Evolutionary conservation across 2,329 filamentous ascomycete species (phyloP).

Genomic region (Xylariomycetidae sp.): DNA sequence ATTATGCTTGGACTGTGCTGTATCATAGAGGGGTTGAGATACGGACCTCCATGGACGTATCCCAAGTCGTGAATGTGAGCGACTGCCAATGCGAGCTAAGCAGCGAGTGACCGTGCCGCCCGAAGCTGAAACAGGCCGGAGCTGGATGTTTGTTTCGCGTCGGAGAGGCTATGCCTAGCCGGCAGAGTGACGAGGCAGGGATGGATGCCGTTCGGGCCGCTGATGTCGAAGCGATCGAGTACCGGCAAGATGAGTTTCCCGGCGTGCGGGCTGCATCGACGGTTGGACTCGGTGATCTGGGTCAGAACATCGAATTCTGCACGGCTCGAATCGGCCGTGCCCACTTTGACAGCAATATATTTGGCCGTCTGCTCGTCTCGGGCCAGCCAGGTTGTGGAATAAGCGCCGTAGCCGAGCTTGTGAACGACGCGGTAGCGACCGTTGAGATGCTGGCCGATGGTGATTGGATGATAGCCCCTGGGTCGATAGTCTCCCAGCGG

Average conservation of each 20-base stretch:
- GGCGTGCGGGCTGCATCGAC: no score
- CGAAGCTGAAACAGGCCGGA: slow-evolving; percentile 19
- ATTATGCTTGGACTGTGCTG: neutral
- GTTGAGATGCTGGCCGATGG: slow-evolving; percentile 31
- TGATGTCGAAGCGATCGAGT: slow-evolving; percentile 20
- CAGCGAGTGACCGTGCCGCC: slow-evolving; percentile 23
- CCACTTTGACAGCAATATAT: slow-evolving; percentile 32
- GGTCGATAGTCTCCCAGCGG: slow-evolving; percentile 20
- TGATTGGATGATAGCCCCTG: slow-evolving; percentile 35
- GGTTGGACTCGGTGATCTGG: slow-evolving; percentile 5
- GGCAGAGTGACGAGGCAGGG: slow-evolving; percentile 21
- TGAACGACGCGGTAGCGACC: slow-evolving; percentile 25
- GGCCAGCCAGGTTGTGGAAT: slow-evolving; percentile 32
- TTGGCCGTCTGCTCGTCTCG: slow-evolving; percentile 14
- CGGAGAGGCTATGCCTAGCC: slow-evolving; percentile 21
- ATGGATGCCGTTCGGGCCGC: slow-evolving; percentile 26
- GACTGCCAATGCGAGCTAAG: slow-evolving; percentile 26
- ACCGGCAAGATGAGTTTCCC: slow-evolving; percentile 11
- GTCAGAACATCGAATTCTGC: slow-evolving; percentile 21
- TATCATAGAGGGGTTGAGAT: neutral
- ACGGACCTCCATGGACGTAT: slow-evolving; percentile 27
- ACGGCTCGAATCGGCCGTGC: slow-evolving; percentile 19
- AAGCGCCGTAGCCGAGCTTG: slow-evolving; percentile 26
- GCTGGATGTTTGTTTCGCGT: no score
- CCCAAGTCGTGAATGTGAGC: slow-evolving; percentile 23